Conservation (phyloP, 2,329 filamentous ascomycete species). For the Lecanicillium sp. region DNA sequence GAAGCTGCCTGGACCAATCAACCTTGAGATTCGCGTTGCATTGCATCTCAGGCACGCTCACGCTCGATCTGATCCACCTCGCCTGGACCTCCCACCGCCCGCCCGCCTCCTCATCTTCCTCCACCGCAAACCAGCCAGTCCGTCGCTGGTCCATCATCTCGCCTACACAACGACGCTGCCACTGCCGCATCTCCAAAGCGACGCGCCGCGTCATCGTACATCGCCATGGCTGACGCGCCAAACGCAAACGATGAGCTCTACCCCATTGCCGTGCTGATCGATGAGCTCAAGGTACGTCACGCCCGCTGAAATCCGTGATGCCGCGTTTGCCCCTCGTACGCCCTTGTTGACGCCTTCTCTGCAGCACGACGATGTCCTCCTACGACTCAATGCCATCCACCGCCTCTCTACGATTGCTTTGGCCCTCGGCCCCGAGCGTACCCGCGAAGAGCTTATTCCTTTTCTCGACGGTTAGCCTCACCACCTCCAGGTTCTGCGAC, state of each 20-base stretch:
- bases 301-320: constrained; percentile 14
- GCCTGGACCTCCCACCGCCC: constrained; percentile 16
- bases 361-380: constrained; percentile 95
- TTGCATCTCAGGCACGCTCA: constrained; percentile 22
- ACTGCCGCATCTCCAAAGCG: neutral
- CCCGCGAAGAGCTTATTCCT: constrained; percentile 95
- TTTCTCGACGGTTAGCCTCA: constrained; percentile 87
- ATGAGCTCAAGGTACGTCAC: constrained; percentile 85
- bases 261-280: constrained; percentile 98
- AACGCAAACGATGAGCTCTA: constrained; percentile 97
- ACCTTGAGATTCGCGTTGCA: constrained; percentile 2
- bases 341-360: constrained; percentile 19
- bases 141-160: constrained; percentile 6
- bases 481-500: constrained; percentile 11
- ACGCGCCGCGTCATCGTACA: constrained; percentile 15
- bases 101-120: constrained; percentile 13
- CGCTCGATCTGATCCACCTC: no score
- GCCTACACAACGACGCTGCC: constrained; percentile 3
- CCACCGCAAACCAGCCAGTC: constrained; percentile 9
- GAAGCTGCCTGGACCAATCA: constrained; percentile 1
- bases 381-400: constrained; percentile 97
- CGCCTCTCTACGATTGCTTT: constrained; percentile 96
- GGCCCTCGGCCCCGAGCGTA: constrained; percentile 90
- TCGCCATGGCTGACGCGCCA: constrained; percentile 80
- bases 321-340: constrained; percentile 11